phyloP scores from a whole-genome alignment of 2,329 filamentous ascomycete genomes.

The Trichoderma endophyticum region DNA sequence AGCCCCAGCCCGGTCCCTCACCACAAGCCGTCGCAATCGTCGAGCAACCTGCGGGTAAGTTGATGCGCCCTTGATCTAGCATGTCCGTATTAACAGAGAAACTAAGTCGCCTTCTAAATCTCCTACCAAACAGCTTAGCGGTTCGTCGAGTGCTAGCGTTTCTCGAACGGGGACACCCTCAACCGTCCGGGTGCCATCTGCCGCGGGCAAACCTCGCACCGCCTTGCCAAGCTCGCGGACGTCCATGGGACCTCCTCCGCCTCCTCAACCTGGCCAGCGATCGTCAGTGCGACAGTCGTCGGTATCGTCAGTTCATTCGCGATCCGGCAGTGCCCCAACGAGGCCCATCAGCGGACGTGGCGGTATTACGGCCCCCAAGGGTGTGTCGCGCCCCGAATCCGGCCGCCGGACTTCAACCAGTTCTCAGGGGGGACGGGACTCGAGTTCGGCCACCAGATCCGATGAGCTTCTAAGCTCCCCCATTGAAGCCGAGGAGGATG shows the following conservation, averaged over 20 bases:
- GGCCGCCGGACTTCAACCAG: conserved; percentile 47
- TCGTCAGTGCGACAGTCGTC: conserved; percentile 43
- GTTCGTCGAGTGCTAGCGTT: conserved; percentile 54
- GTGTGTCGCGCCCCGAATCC: conserved; percentile 37
- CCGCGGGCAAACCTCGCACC: conserved; percentile 51
- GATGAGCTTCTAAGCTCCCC: conserved; percentile 40
- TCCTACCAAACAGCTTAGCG: conserved; percentile 52
- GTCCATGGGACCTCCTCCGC: conserved; percentile 66
- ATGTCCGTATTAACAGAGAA: conserved; percentile 14
- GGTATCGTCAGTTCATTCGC: conserved; percentile 38
- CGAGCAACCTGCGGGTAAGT: conserved; percentile 56
- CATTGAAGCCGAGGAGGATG: conserved; percentile 47
- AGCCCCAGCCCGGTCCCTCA: conserved; percentile 66
- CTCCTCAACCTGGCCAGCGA: conserved; percentile 47
- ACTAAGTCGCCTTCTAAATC: conserved; percentile 19
- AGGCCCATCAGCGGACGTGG: conserved; percentile 42
- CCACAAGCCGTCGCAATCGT: conserved; percentile 48
- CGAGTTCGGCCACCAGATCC: conserved; percentile 36
- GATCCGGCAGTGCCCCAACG: conserved; percentile 31
- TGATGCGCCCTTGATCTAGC: conserved; percentile 1
- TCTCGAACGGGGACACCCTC: conserved; percentile 66
- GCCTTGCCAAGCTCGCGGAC: conserved; percentile 53
- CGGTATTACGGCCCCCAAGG: conserved; percentile 37
- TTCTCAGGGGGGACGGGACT: conserved; percentile 43
- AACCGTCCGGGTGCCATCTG: conserved; percentile 46